Evolutionary conservation across 345 rosid species (phyloP), one percentile per base, ranked within the genome.

Genomic region (Pistacia atlantica): DNA sequence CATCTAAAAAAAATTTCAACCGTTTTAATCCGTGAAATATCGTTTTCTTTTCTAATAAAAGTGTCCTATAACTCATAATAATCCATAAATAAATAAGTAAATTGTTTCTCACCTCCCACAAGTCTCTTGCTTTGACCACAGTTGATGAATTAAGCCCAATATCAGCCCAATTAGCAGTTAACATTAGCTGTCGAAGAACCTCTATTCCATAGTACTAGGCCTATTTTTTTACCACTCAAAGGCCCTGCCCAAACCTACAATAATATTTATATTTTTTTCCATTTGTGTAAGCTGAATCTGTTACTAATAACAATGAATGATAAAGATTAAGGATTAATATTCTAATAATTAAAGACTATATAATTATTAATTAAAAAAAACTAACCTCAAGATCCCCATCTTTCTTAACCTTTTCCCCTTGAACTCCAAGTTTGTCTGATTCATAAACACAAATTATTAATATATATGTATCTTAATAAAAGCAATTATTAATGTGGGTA

Each of bases 191-290:
- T 55, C 4, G 83, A 79, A 18, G 88, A 73, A 52, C 98, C 82
- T 83, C 89, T 84, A 57, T 95, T 93, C 98, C 97, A 95, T 45
- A 93, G 67, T 22, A 93, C 86, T 0, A 88, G 77, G 3, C 89
- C 95, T 18, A 89, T 86, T 73, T 81, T 88, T 16, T 83, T 69
- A 0, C 74, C 59, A 17, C 69, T 81, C 31, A 89, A 79, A 54
- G 85, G 80, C 49, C 93, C 93, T 8, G 89, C 88, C 95, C 95
- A 91, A 4, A 91, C 90, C 93, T 90, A 4, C 54, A 65, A 42
- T 42, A 42, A 31, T 59, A 46, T 10, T 7, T 49, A 9, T 22
- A 22, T 25, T 49, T 49, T 49, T 49, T 9, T 49, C 2, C 12
- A 2, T 49, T 49, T 49, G 8, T 49, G 54, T 11, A 49, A 46